A percentile compares a stretch with the other conserved stretches of the same genome.
phyloP scores from a whole-genome alignment of 1,139 yeast species.

The Protomyces arabidopsidicola region DNA sequence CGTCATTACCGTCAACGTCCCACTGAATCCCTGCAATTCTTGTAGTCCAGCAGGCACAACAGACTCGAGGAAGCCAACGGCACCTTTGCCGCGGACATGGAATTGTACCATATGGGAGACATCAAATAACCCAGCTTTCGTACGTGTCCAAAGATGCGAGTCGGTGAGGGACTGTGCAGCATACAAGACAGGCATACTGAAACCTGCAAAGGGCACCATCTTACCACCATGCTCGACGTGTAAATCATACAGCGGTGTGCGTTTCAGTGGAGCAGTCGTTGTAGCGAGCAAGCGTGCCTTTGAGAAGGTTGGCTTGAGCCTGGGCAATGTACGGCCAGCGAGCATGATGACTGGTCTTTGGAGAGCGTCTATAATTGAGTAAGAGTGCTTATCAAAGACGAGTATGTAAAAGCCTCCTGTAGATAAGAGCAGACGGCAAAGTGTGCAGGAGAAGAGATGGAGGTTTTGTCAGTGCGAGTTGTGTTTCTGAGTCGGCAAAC shows the following conservation, averaged over 20 bases:
- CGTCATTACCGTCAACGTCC: constrained; percentile 73
- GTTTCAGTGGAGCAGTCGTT: constrained; percentile 38
- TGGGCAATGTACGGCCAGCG: background rate
- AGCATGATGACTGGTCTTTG: background rate
- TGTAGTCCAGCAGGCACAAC: constrained; percentile 81
- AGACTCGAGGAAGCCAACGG: constrained; percentile 65
- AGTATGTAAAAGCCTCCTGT: no score
- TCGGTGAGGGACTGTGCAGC: constrained; percentile 74
- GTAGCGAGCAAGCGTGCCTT: background rate
- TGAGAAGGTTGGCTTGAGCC: background rate
- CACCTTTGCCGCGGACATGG: constrained; percentile 58
- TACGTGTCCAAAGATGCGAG: constrained; percentile 91
- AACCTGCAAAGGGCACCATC: constrained; percentile 94
- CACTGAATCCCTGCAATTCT: constrained; percentile 52
- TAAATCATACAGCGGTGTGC: constrained; percentile 77
- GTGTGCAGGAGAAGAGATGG: no score
- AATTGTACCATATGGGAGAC: constrained; percentile 77
- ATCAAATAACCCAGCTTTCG: constrained; percentile 83
- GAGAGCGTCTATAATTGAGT: no score
- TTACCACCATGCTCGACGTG: constrained; percentile 78
- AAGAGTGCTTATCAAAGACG: no score
- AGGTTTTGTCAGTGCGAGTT: no score
- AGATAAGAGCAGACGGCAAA: no score
- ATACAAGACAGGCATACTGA: constrained; percentile 87
- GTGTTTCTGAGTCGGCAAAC: no score